Evolutionary conservation across 2,329 filamentous ascomycete species (phyloP), one percentile per base, ranked within the genome.

Genomic region (Sporothrix sp.): DNA sequence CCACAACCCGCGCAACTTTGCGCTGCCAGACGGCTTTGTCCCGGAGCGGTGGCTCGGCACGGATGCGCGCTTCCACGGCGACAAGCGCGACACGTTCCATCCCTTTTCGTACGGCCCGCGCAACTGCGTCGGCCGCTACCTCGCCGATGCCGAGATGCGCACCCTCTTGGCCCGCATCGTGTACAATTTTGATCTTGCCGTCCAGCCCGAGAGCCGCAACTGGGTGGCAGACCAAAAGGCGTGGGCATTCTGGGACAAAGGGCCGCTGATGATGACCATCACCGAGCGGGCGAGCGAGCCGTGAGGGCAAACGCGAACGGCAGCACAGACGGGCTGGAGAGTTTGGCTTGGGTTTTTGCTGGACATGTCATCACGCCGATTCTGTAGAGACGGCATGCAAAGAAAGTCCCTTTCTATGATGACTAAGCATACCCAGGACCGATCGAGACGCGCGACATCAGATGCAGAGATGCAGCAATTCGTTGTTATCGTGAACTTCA

Each of bases 61-160:
- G 13, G 65, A 69, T 9, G 54, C 59, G 5, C 61, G 60, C 3
- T 76, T 69, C 56, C 57, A 56, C 1, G 48, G 55, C n/a, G 74
- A 78, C 54, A 66, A 64, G 30, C 62, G 63, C 38, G 67, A 68
- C 0, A 67, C 65, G 2, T 63, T 72, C 44, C 69, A 75, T 59
- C 70, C 74, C 1, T 76, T 78, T 52, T 67, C 67, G 2, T 47
- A 71, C 3, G 73, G 74, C 0, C 68, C 74, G 6, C 62, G 74
- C 2, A 73, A 74, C 40, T 77, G 74, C 52, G 64, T 77, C 21
- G 74, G 74, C 2, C 65, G 65, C 53, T 74, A 75, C 51, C 62
- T 78, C 33, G 72, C 73, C 3, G 73, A 72, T 45, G 63, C 69
- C 18, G 73, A 78, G 57, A 72, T 76, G 66, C 65, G 73, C 4